Evolutionary conservation across 257 asterid genomes (phyloP).

Genomic region (Lycium barbarum): DNA sequence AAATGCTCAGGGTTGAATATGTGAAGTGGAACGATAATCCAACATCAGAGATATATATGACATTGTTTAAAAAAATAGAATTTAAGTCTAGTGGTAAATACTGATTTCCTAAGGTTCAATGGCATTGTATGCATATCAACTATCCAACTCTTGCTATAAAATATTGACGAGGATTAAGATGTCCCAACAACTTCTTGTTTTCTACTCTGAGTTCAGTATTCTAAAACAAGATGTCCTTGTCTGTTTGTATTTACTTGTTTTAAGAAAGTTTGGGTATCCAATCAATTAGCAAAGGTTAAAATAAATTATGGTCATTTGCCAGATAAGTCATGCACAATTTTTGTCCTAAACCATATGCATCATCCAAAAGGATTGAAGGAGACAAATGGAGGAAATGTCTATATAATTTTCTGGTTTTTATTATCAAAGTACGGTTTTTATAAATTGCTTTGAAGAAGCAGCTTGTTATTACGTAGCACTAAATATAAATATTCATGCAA

Average conservation of each 20-base stretch:
- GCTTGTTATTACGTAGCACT: background rate
- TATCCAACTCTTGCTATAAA: too few species aligned
- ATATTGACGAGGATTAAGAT: background rate
- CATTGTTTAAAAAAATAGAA: too few species aligned
- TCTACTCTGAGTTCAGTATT: background rate
- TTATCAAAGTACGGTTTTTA: background rate
- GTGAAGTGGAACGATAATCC: too few species aligned
- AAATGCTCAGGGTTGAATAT: too few species aligned
- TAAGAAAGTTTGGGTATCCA: background rate
- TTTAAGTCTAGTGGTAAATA: too few species aligned
- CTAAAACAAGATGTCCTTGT: background rate
- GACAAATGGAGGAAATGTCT: background rate
- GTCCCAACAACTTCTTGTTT: constrained; percentile 5
- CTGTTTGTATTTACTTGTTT: background rate
- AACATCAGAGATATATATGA: too few species aligned
- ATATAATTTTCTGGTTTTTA: background rate
- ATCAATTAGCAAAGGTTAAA: background rate
- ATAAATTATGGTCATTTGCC: background rate
- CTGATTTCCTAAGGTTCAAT: too few species aligned
- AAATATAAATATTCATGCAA: background rate
- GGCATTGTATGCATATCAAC: too few species aligned
- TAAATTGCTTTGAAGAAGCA: background rate
- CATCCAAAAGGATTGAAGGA: background rate
- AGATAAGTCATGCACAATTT: background rate
- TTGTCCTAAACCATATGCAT: background rate